These are phyloP conservation scores for Nasturtium officinale DNA, from an alignment of 345 rosid species.

Conservation along the genomic window DNA sequence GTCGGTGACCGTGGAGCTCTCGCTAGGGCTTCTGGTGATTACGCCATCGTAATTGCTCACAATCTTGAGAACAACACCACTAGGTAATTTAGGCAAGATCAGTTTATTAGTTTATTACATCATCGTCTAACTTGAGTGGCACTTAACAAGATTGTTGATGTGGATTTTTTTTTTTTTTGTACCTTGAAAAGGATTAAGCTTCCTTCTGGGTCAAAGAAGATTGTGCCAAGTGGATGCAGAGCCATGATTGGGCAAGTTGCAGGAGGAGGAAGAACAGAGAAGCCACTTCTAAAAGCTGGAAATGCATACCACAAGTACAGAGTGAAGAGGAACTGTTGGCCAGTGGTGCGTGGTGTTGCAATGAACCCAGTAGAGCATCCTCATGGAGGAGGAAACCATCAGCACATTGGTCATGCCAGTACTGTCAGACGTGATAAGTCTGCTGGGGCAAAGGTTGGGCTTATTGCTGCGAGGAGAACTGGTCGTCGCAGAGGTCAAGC, in stretches of 20 bases:
- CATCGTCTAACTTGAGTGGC: neutral
- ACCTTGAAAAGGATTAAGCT: slow-evolving; percentile 55
- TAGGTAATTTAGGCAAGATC: too few species aligned
- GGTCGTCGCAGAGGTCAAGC: slow-evolving; percentile 72
- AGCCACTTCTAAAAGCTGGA: slow-evolving; percentile 73
- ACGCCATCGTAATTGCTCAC: slow-evolving; percentile 36
- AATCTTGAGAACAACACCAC: slow-evolving; percentile 44
- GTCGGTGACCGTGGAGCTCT: slow-evolving; percentile 51
- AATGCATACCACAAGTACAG: slow-evolving; percentile 66
- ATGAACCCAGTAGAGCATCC: slow-evolving; percentile 87
- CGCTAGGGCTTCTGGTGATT: slow-evolving; percentile 54
- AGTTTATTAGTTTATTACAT: too few species aligned
- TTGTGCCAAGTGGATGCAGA: slow-evolving; percentile 60
- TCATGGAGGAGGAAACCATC: slow-evolving; percentile 82
- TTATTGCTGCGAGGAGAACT: slow-evolving; percentile 63
- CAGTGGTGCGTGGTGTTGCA: slow-evolving; percentile 74
- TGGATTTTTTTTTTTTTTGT: neutral
- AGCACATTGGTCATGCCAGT: slow-evolving; percentile 76
- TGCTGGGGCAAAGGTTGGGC: slow-evolving; percentile 69
- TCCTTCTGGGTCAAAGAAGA: slow-evolving; percentile 68
- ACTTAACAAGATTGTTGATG: neutral
- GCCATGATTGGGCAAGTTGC: slow-evolving; percentile 74
- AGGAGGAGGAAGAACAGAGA: slow-evolving; percentile 79
- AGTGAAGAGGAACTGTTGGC: slow-evolving; percentile 80
- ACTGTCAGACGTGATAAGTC: slow-evolving; percentile 61